Percentiles rank a stretch among this genome's conserved stretches.
phyloP scores from a whole-genome alignment of 495 filamentous ascomycete genomes.

The Aspergillus heteromorphus region DNA sequence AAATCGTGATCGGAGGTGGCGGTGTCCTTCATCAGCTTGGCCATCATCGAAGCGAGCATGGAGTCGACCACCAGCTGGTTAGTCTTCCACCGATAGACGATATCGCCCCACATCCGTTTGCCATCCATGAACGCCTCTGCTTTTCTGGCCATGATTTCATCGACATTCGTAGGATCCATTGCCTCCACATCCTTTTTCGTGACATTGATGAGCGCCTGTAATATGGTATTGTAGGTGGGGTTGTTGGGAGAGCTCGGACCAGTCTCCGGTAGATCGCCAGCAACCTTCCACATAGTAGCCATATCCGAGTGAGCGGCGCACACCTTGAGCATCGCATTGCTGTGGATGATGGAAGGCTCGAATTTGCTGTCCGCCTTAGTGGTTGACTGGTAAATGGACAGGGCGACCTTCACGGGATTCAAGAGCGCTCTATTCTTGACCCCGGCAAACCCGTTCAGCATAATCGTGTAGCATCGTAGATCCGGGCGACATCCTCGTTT shows the following conservation, averaged over 20 bases:
- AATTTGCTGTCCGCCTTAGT: constrained; percentile 57
- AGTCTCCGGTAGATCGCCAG: constrained; percentile 55
- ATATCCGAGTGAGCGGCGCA: constrained; percentile 65
- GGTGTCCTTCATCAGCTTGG: constrained; percentile 54
- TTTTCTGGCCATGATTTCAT: constrained; percentile 30
- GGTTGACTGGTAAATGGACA: constrained; percentile 66
- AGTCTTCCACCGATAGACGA: constrained; percentile 63
- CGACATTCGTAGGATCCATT: constrained; percentile 25
- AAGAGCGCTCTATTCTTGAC: constrained; percentile 29
- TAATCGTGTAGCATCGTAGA: constrained; percentile 70
- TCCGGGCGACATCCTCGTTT: constrained; percentile 75
- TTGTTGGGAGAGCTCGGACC: constrained; percentile 57
- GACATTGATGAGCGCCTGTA: constrained; percentile 59
- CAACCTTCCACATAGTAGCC: constrained; percentile 69
- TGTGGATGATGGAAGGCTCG: constrained; percentile 68
- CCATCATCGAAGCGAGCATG: constrained; percentile 78
- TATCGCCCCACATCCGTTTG: constrained; percentile 72
- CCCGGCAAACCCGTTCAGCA: constrained; percentile 69
- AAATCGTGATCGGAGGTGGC: constrained; percentile 53
- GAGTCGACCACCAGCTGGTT: constrained; percentile 67
- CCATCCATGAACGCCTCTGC: constrained; percentile 48
- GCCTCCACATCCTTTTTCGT: constrained; percentile 19
- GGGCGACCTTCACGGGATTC: constrained; percentile 53
- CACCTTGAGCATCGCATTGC: constrained; percentile 78
- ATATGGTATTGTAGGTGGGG: constrained; percentile 71